Conservation (phyloP, 805 yeast genomes). For the Candida nanaspora region DNA sequence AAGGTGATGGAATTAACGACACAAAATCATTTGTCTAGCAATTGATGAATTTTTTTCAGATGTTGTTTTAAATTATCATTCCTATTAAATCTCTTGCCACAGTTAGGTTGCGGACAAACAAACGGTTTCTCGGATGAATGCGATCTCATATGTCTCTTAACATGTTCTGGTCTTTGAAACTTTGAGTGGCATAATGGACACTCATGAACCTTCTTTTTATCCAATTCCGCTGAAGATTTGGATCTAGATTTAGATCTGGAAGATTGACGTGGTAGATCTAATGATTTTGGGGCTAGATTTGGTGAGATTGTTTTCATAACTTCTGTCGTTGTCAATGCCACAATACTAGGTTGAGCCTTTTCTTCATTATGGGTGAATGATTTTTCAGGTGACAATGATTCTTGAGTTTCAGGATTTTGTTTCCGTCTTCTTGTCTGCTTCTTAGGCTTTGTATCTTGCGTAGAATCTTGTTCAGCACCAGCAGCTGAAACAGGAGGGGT, state of each 20-base stretch:
- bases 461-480: too few species aligned
- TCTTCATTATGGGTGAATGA: too few species aligned
- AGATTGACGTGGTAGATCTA: slow-evolving; percentile 26
- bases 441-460: not conserved
- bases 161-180: slow-evolving; percentile 69
- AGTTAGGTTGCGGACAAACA: slow-evolving; percentile 42
- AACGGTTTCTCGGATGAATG: slow-evolving; percentile 54
- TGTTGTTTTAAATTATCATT: slow-evolving; percentile 57
- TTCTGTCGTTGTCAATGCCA: not conserved
- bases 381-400: not conserved
- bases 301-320: not conserved
- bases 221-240: slow-evolving; percentile 19
- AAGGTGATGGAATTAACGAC: not conserved
- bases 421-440: slow-evolving; percentile 17
- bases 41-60: slow-evolving; percentile 50
- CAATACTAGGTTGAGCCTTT: not conserved
- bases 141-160: slow-evolving; percentile 53
- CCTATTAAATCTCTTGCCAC: slow-evolving; percentile 51
- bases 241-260: slow-evolving; percentile 27
- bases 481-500: slow-evolving; percentile 4
- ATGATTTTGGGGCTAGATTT: slow-evolving; percentile 4
- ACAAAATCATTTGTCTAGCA: not conserved
- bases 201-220: slow-evolving; percentile 50
- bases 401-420: too few species aligned
- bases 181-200: slow-evolving; percentile 58